A percentile compares a stretch with the other conserved stretches of the same genome.
These are phyloP conservation scores for Chrysosporium keratinophilum DNA, from an alignment of 2,329 filamentous ascomycete species.

Conservation along the genomic window DNA sequence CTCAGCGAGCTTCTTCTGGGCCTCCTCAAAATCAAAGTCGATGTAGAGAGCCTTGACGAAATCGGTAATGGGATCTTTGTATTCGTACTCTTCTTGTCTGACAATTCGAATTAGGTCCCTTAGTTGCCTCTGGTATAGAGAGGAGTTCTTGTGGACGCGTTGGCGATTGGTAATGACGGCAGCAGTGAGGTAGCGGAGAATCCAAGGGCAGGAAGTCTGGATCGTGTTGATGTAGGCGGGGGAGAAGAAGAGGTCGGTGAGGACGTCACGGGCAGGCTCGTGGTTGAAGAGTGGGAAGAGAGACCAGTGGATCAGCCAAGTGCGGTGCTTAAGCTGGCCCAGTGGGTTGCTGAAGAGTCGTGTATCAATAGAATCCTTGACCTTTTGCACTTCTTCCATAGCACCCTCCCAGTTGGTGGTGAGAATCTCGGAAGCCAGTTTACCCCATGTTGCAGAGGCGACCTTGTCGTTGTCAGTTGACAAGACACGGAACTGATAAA, in stretches of 20 bases:
- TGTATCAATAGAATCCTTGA: slow-evolving; percentile 84
- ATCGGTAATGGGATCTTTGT: slow-evolving; percentile 87
- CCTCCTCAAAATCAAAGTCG: slow-evolving; percentile 95
- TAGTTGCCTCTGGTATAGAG: slow-evolving; percentile 90
- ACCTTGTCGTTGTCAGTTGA: slow-evolving; percentile 99
- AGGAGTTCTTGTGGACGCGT: slow-evolving; percentile 65
- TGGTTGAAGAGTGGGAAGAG: slow-evolving; percentile 99
- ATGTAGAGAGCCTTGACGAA: slow-evolving; percentile 95
- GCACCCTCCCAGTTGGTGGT: slow-evolving; percentile 90
- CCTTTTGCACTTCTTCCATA: slow-evolving; percentile 81
- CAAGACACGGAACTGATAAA: slow-evolving; percentile 96
- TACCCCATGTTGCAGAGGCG: slow-evolving; percentile 90
- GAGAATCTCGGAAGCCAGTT: slow-evolving; percentile 91
- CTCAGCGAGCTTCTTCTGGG: slow-evolving; percentile 72
- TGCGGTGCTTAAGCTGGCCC: slow-evolving; percentile 89
- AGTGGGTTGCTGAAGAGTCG: slow-evolving; percentile 94
- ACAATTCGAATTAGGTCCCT: slow-evolving; percentile 96
- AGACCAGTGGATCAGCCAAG: slow-evolving; percentile 96
- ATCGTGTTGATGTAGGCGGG: slow-evolving; percentile 98
- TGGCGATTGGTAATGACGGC: slow-evolving; percentile 89
- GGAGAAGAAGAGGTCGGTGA: slow-evolving; percentile 95
- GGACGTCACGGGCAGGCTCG: slow-evolving; percentile 75
- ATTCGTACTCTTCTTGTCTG: slow-evolving; percentile 95
- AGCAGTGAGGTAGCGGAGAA: slow-evolving; percentile 84
- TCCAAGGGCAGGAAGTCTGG: slow-evolving; percentile 94